Percentiles rank a stretch among this genome's conserved stretches.
Conservation (phyloP, 257 asterid species). For the Rehmannia glutinosa region DNA sequence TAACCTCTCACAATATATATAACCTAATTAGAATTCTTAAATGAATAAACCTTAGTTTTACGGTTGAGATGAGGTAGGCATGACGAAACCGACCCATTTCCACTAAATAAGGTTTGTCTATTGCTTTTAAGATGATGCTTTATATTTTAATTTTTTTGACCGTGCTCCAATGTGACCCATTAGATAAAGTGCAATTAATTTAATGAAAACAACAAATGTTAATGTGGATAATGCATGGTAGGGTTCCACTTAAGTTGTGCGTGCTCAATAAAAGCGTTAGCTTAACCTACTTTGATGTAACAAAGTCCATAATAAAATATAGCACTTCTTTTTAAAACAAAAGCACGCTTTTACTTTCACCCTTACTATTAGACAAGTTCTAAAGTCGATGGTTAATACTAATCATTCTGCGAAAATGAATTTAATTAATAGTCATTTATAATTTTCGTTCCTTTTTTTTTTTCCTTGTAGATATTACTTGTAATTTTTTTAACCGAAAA, state of each 20-base stretch:
- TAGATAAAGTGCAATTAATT: conserved; percentile 16
- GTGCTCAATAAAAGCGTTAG: conserved; percentile 4
- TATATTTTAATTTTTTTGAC: not conserved
- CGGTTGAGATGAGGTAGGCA: conserved; percentile 27
- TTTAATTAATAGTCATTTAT: too few species aligned
- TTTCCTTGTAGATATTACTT: not conserved
- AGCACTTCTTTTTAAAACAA: conserved; percentile 17
- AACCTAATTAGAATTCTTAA: not conserved
- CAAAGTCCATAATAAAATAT: conserved; percentile 4
- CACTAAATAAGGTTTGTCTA: conserved; percentile 41
- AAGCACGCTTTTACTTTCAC: not conserved
- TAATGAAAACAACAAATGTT: not conserved
- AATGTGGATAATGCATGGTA: conserved; percentile 16
- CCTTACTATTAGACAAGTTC: not conserved
- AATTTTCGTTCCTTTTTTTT: not conserved
- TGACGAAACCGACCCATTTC: conserved; percentile 51
- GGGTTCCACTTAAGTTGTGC: conserved; percentile 27
- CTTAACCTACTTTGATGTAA: conserved; percentile 21
- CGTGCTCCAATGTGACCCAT: conserved; percentile 34
- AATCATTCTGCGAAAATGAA: not conserved
- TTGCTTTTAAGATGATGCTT: conserved; percentile 31
- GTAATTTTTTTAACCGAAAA: not conserved
- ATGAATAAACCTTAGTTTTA: not conserved
- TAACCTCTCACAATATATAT: too few species aligned
- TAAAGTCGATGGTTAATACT: not conserved